Evolutionary conservation across 371 early-diverging fungal genomes (phyloP).

Genomic region (Enterospora canceri): DNA sequence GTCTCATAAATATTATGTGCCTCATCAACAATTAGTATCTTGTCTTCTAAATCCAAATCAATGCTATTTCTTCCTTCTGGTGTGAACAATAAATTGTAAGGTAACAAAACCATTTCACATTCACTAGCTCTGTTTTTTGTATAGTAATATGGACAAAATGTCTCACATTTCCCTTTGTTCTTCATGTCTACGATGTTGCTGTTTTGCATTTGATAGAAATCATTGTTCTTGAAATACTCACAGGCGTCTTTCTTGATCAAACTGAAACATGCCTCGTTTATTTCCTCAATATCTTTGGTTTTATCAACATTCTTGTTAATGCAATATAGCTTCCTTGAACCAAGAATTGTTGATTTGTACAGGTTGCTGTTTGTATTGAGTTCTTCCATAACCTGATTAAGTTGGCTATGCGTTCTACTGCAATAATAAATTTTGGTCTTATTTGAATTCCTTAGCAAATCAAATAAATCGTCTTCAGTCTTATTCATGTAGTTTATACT

Average conservation of each 20-base stretch:
- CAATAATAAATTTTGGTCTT: slow-evolving; percentile 48
- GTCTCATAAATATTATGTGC: slow-evolving; percentile 56
- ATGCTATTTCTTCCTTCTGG: slow-evolving; percentile 40
- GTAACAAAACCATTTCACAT: slow-evolving; percentile 51
- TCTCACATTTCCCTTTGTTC: slow-evolving; percentile 18
- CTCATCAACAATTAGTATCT: slow-evolving; percentile 56
- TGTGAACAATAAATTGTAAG: slow-evolving; percentile 52
- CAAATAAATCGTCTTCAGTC: slow-evolving; percentile 14
- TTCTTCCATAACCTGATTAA: slow-evolving; percentile 53
- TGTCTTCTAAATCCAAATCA: slow-evolving; percentile 39
- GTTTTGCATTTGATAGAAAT: slow-evolving; percentile 1
- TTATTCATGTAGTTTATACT: slow-evolving; percentile 35
- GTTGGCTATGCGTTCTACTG: slow-evolving; percentile 56
- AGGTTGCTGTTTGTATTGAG: slow-evolving; percentile 32
- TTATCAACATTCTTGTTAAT: slow-evolving; percentile 40
- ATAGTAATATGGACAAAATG: slow-evolving; percentile 55
- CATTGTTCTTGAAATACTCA: slow-evolving; percentile 25
- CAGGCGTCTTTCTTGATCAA: slow-evolving; percentile 40
- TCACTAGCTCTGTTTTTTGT: slow-evolving; percentile 26
- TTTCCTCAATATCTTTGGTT: slow-evolving; percentile 20
- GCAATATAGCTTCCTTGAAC: slow-evolving; percentile 53
- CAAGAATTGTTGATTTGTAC: slow-evolving; percentile 42
- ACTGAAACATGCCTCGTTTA: slow-evolving; percentile 53
- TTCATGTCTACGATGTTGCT: slow-evolving; percentile 49
- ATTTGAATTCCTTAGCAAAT: slow-evolving; percentile 1